These are phyloP conservation scores for Neocatenulostroma microsporum DNA, from an alignment of 2,329 filamentous ascomycete genomes.

Conservation along the genomic window DNA sequence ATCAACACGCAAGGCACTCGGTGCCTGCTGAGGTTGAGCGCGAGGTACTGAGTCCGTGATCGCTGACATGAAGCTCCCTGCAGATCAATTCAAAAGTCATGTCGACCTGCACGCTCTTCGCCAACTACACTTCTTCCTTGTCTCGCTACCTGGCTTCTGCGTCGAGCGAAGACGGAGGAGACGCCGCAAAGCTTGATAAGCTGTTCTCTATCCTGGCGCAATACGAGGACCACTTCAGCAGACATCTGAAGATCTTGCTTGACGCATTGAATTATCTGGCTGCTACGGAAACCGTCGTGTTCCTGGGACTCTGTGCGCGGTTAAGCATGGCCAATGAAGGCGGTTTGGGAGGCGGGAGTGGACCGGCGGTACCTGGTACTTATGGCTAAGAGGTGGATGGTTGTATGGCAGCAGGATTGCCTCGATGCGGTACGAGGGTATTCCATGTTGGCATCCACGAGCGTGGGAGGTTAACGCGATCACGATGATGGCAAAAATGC, in stretches of 20 bases:
- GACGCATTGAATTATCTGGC: slow-evolving; percentile 96
- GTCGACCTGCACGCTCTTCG: slow-evolving; percentile 91
- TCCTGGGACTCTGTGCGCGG: slow-evolving; percentile 77
- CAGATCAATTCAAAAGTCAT: slow-evolving; percentile 97
- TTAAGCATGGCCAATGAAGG: slow-evolving; percentile 76
- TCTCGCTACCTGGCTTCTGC: slow-evolving; percentile 75
- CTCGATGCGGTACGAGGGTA: too few species aligned
- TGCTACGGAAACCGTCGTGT: slow-evolving; percentile 90
- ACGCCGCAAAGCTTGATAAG: slow-evolving; percentile 59
- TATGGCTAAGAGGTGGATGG: slow-evolving; percentile 4
- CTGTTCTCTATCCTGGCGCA: slow-evolving; percentile 80
- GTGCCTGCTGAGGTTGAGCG: too few species aligned
- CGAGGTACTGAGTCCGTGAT: too few species aligned
- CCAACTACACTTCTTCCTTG: slow-evolving; percentile 78
- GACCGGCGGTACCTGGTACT: slow-evolving; percentile 5
- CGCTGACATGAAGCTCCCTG: too few species aligned
- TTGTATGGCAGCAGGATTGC: too few species aligned
- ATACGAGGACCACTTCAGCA: slow-evolving; percentile 87
- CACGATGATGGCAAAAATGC: too few species aligned
- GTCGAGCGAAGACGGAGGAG: slow-evolving; percentile 31
- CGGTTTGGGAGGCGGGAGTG: slow-evolving; percentile 11
- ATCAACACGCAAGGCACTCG: too few species aligned
- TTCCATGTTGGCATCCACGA: too few species aligned
- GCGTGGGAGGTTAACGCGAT: too few species aligned
- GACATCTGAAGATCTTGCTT: slow-evolving; percentile 86